A percentile compares a stretch with the other conserved stretches of the same genome.
Evolutionary conservation across 805 yeast species (phyloP).

Genomic region (Pichia manshurica): DNA sequence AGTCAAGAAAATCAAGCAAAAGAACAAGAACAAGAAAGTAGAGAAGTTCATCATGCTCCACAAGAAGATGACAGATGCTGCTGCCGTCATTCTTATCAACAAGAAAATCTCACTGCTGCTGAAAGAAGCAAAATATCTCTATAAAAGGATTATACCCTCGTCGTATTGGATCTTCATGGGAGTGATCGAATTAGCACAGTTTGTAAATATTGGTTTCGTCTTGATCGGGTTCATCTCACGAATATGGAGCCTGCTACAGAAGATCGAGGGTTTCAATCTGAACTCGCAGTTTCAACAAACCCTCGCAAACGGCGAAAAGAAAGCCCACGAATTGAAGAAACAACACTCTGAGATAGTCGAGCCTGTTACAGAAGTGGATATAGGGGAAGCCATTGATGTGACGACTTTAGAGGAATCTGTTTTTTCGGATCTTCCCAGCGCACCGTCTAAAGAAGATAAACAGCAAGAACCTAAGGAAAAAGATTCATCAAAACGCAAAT

Average conservation of each 20-base stretch:
- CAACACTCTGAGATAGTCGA: no score
- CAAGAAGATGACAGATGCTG: background rate
- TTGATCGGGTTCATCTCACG: constrained; percentile 52
- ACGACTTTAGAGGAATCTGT: background rate
- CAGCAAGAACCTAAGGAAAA: constrained; percentile 12
- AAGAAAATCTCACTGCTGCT: background rate
- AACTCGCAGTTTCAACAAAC: constrained; percentile 14
- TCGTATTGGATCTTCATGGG: constrained; percentile 61
- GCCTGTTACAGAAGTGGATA: background rate
- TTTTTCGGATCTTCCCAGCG: no score
- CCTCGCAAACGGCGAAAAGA: constrained; percentile 3
- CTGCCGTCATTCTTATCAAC: background rate
- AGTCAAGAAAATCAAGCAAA: constrained; percentile 8
- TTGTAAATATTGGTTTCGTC: constrained; percentile 65
- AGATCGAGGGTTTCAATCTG: background rate
- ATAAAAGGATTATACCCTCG: constrained; percentile 35
- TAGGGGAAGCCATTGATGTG: constrained; percentile 1
- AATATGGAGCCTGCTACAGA: constrained; percentile 25
- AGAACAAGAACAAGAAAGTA: constrained; percentile 4
- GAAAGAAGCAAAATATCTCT: constrained; percentile 25
- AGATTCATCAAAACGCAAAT: background rate
- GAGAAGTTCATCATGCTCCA: background rate
- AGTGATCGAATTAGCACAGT: constrained; percentile 70
- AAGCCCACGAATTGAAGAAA: no score
- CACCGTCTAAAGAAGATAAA: no score